Base-by-base conservation (phyloP, 169 alveolate species). In the Babesia divergens region DNA sequence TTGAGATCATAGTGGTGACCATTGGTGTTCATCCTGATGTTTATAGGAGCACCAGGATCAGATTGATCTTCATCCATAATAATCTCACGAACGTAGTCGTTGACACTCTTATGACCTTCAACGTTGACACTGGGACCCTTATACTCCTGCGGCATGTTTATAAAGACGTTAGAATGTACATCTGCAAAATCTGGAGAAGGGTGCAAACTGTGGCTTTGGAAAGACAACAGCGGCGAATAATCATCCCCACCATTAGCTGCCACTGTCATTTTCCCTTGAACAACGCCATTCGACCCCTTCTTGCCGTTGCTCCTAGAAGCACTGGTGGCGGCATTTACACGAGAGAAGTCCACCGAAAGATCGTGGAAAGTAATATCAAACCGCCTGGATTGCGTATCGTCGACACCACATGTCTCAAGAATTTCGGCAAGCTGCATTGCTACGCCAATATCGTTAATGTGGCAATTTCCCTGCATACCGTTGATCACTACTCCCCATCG, bases 391-490 rank as follows among this genome's bases (percentile, higher is more conserved):
- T 42, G 53, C 20, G 43, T n/a, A 40, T 70, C 84, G 42, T 69
- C 82, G 51, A 80, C 88, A 58, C 88, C 88, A 38, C 88, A 80
- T 32, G 20, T 24, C 38, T 50, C 66, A 6, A 80, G 42, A 14
- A 80, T 32, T 14, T 56, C 74, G 37, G 67, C 8, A 55, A 70
- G 14, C 64, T 31, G 34, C 9, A 70, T 8, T 29, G 29, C n/a
- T 22, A 42, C 53, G 29, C 53, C 0, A 38, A 80, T 60, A 54
- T 47, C 74, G n/a, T 56, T 58, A 32, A 80, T 16, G 71, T 60
- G 84, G 44, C 88, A 80, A 54, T 80, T 62, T 31, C 84, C 88
- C 59, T 46, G 83, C 35, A 80, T 47, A 6, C 69, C 75, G 53
- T 80, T 80, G 58, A 80, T 80, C 56, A 56, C 47, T 26, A 59